Base-by-base conservation (phyloP, 2,329 filamentous ascomycete genomes). In the Decorospora gaudefroyi region DNA sequence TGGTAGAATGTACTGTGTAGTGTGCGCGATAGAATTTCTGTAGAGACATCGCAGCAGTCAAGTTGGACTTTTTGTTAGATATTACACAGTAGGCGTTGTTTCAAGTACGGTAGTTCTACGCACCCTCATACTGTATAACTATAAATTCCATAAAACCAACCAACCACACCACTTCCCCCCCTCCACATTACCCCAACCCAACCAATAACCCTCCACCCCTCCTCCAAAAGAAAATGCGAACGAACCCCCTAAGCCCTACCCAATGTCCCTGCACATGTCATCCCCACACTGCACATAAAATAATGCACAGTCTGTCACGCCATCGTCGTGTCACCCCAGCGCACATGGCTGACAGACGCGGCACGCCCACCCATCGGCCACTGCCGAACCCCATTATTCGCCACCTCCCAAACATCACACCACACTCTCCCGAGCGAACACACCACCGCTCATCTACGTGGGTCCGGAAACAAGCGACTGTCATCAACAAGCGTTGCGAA, bases 351-450 rank as follows among this genome's bases (percentile, higher is more conserved):
- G 36, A 32, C n/a, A n/a, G n/a, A n/a, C n/a, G n/a, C n/a, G 31
- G 51, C 36, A 45, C 47, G 55, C 57, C 49, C 17, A n/a, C 21
- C 3, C 18, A 38, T 52, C 57, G 53, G 57, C 43, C 28, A 36
- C 22, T 46, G 57, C 60, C 60, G 58, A 44, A 35, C 34, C 39
- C 22, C 26, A 8, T 9, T 19, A 33, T 29, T 30, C 42, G 43
- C 42, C 11, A 43, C 29, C n/a, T 25, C 12, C 33, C 31, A 39
- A 47, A 33, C 27, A 49, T 62, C 59, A 62, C 59, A 59, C 59
- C 61, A 64, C 55, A 37, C 17, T 62, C 58, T 53, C 44, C 11
- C 52, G 46, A 59, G 29, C 26, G 21, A 29, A 26, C 10, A 19
- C 23, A 13, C 18, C 16, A 30, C 35, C 27, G 30, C 44, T 35